Evolutionary conservation across 306 rosid genomes (phyloP).

Genomic region (Astragalus glycyphyllos): DNA sequence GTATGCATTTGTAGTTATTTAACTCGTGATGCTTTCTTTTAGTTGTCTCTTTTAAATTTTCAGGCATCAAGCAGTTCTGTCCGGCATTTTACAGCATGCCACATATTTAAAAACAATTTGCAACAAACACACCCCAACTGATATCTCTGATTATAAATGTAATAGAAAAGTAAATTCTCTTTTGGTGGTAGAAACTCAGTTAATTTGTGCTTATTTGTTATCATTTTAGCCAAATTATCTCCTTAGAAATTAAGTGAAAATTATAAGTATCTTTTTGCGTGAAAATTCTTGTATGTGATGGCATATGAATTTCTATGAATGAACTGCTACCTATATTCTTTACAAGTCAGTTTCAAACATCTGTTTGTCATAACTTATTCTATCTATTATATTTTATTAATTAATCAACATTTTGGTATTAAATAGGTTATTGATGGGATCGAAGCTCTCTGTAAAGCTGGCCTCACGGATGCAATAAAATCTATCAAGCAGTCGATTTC

Average conservation of each 20-base stretch:
- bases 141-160: too few relatives aligned
- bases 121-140: not conserved
- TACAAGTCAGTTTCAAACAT: conserved; percentile 13
- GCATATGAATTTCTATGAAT: not conserved
- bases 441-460: conserved; percentile 52
- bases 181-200: too few relatives aligned
- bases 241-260: conserved; percentile 2
- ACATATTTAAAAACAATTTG: not conserved
- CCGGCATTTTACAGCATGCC: not conserved
- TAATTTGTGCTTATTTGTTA: not conserved
- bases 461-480: conserved; percentile 56
- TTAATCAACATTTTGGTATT: conserved; percentile 39
- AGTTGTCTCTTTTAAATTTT: not conserved
- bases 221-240: not conserved
- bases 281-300: conserved; percentile 14
- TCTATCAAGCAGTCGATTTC: conserved; percentile 59
- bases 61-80: not conserved
- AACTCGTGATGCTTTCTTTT: conserved; percentile 1
- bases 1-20: conserved; percentile 15
- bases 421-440: conserved; percentile 81
- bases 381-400: conserved; percentile 35
- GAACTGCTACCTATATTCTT: conserved; percentile 11
- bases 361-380: conserved; percentile 16
- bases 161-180: too few relatives aligned
- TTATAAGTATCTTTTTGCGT: conserved; percentile 2